Evolutionary conservation across 257 asterid species (phyloP), one percentile per base, ranked within the genome.

Genomic region (Nicotiana otophora): DNA sequence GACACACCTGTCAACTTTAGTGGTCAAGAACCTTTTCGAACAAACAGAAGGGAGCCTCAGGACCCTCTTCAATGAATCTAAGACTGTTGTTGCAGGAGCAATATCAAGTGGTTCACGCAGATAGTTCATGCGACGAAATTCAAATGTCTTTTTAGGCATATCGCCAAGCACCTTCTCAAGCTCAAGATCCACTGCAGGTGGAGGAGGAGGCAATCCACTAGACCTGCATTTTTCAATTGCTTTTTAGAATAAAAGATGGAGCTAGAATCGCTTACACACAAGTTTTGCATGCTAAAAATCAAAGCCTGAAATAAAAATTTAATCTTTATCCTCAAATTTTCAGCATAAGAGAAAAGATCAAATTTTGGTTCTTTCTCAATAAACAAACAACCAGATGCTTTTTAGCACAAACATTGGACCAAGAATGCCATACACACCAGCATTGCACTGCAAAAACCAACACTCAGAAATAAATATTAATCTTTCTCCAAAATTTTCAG

Each of bases 111-210:
- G 93, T 86, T 94, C 97, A 4, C 16, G 85, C 61, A 83, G 86
- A 88, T 85, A 82, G 67, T 81, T 79, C 5, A 72, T 66, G 10
- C 92, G 98, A 16, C 87, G 89, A 83, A 94, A 93, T 81, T 91
- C 94, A 88, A 94, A 96, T 34, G 98, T 94, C 85, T 96, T 96
- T 84, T 92, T 93, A 16, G 98, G 99, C 98, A 96, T 94, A 85
- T 96, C 98, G 4, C 99, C 99, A 15, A 96, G 98, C 54, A 96
- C 99, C 85, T 93, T 94, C 84, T 96, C 99, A 26, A 94, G 98
- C 90, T 93, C 98, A 77, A 96, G 99, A 87, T 94, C 97, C 82
- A 92, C 98, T 19, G 97, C 98, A 62, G 98, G 98, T 15, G 91
- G 94, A 58, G 97, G 94, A 65, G 94, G 87, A 82, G 97, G 96